These are phyloP conservation scores for Mycena rebaudengoi DNA, from an alignment of 768 basidiomycete species.

Conservation along the genomic window DNA sequence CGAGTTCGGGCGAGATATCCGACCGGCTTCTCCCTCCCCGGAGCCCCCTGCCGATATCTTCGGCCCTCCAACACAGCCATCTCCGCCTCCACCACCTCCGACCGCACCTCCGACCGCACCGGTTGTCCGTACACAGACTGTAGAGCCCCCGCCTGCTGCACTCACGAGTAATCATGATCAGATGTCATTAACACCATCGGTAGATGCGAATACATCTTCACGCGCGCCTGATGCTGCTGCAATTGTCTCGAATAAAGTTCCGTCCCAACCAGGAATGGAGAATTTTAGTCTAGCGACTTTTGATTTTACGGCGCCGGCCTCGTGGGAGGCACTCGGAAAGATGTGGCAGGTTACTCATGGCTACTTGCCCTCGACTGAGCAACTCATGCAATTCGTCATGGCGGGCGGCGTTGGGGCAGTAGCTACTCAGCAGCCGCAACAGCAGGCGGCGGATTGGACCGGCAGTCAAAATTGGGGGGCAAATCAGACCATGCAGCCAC, in stretches of 20 bases:
- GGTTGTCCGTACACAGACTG: conserved; percentile 43
- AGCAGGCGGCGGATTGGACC: conserved; percentile 27
- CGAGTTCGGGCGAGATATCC: conserved; percentile 88
- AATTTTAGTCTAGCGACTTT: conserved; percentile 76
- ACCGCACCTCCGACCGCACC: not conserved
- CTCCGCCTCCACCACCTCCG: conserved; percentile 24
- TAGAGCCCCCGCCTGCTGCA: conserved; percentile 52
- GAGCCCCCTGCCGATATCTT: conserved; percentile 18
- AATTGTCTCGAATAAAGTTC: conserved; percentile 40
- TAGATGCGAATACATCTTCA: conserved; percentile 69
- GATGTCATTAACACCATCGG: conserved; percentile 52
- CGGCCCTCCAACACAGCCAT: conserved; percentile 32
- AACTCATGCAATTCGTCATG: conserved; percentile 81
- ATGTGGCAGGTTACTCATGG: conserved; percentile 81
- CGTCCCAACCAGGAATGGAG: conserved; percentile 59
- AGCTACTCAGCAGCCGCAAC: conserved; percentile 25
- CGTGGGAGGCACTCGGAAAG: conserved; percentile 84
- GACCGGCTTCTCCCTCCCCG: conserved; percentile 58
- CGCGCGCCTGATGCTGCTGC: conserved; percentile 53
- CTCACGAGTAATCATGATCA: conserved; percentile 49
- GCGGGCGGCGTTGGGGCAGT: conserved; percentile 34
- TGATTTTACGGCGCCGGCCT: conserved; percentile 74
- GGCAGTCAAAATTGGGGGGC: conserved; percentile 9
- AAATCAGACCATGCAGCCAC: not conserved
- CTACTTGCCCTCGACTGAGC: conserved; percentile 72